phyloP scores from a whole-genome alignment of 2,329 filamentous ascomycete genomes.

The Colletotrichum shisoi region DNA sequence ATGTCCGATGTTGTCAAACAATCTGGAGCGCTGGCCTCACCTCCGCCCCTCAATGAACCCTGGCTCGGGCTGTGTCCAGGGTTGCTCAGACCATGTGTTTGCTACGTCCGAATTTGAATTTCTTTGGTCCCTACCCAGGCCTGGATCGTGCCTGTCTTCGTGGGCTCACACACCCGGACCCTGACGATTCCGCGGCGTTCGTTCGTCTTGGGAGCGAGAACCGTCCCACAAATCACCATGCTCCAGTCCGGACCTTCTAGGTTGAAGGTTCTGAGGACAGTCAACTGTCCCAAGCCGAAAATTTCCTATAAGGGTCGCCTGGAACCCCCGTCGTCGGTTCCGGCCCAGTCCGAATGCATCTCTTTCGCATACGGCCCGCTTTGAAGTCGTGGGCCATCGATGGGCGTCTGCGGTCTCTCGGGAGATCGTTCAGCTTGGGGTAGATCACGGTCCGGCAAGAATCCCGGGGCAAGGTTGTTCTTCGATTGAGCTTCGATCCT shows the following conservation, averaged over 20 bases:
- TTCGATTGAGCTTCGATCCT: background rate
- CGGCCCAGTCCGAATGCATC: background rate
- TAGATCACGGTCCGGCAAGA: background rate
- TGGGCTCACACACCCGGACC: background rate
- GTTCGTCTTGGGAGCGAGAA: background rate
- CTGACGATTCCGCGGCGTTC: background rate
- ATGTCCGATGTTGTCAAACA: background rate
- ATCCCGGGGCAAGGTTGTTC: background rate
- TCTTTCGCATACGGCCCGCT: background rate
- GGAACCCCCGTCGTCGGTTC: background rate
- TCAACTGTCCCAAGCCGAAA: background rate
- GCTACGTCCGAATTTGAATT: conserved; percentile 2
- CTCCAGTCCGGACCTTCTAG: too few relatives aligned
- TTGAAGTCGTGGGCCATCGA: background rate
- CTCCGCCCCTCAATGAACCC: conserved; percentile 5
- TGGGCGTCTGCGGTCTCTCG: background rate
- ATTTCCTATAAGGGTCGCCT: background rate
- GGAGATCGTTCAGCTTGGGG: background rate
- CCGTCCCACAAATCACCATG: background rate
- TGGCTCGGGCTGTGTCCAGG: conserved; percentile 1
- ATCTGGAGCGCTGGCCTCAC: background rate
- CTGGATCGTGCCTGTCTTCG: background rate
- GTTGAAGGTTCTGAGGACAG: background rate
- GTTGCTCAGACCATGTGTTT: conserved; percentile 16
- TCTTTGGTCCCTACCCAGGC: too few relatives aligned